Evolutionary conservation across 148 eudicot species (phyloP).

Genomic region (Salicornia ramosissima): DNA sequence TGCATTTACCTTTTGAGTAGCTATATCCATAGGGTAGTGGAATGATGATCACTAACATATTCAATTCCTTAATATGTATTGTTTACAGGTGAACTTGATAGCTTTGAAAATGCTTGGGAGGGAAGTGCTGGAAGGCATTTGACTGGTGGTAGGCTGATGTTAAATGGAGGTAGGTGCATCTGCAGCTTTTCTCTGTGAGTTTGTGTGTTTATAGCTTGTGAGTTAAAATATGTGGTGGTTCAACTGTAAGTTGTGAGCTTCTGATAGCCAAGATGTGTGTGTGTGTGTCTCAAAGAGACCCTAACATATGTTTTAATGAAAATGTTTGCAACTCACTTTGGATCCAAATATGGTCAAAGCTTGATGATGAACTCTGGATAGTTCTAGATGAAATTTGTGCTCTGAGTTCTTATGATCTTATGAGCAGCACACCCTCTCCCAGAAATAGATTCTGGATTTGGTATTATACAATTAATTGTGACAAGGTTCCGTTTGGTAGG

Average conservation of each 20-base stretch:
- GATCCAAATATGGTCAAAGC: too few species aligned
- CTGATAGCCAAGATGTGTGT: background rate
- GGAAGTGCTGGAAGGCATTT: slow-evolving; percentile 64
- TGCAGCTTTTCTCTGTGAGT: background rate
- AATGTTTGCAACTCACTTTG: too few species aligned
- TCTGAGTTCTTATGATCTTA: too few species aligned
- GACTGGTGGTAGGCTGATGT: slow-evolving; percentile 52
- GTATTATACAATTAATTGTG: too few species aligned
- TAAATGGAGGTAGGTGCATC: slow-evolving; percentile 25
- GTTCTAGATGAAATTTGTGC: too few species aligned
- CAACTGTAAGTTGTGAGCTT: background rate
- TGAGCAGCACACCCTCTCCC: too few species aligned
- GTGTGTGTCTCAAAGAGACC: background rate
- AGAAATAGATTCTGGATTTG: too few species aligned
- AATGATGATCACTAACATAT: slow-evolving; percentile 9
- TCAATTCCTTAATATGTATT: slow-evolving; percentile 3
- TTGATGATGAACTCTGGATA: too few species aligned
- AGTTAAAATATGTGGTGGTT: background rate
- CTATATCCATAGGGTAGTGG: background rate
- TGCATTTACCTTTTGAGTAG: background rate
- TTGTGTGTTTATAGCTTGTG: slow-evolving; percentile 1
- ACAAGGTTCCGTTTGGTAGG: too few species aligned
- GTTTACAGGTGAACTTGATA: slow-evolving; percentile 57
- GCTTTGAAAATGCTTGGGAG: slow-evolving; percentile 87
- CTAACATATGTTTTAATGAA: too few species aligned